Base-by-base conservation (phyloP, 331 rosid species). In the Acacia concinna region DNA sequence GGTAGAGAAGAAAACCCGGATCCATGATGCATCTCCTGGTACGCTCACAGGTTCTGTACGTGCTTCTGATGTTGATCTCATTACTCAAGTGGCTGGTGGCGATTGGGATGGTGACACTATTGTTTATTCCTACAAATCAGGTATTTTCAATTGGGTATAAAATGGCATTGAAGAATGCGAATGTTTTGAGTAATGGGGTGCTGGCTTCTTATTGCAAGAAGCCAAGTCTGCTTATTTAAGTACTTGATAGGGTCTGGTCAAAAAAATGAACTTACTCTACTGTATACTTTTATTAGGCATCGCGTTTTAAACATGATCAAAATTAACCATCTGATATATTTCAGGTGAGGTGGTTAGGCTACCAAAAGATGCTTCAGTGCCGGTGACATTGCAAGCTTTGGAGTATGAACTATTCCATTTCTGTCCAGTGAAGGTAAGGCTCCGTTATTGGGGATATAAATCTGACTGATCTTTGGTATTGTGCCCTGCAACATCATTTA, bases 351-450 rank as follows among this genome's bases (percentile, higher is more conserved):
- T 93, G 65, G 51, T 82, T 82, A 87, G 97, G 57, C 77, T 96
- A 37, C 95, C 99, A 0, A 83, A 93, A 78, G 97, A 90, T 13
- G 98, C 87, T 76, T 93, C 98, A 0, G 27, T 96, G 76, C 99
- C 97, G 0, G 93, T 96, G 79, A 90, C 97, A 0, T 89, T 96
- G 13, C 81, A 86, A 68, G 98, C 86, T 49, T 86, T 96, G 27
- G 99, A 93, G 69, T 93, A 90, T 69, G 99, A 93, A 80, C 93
- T 96, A 35, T 93, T 84, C 88, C 98, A 93, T 80, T 83, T 93
- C 88, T 88, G 90, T 78, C 99, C 97, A 40, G 75, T 96, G 79
- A 85, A 84, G 78, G 98, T 90, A 76, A 73, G 90, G 67, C 21
- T 74, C 32, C 51, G 28, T 21, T 31, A 6, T 15, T 18, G 4